Base-by-base conservation (phyloP, 805 yeast genomes). In the Saccharomycopsis selenospora region DNA sequence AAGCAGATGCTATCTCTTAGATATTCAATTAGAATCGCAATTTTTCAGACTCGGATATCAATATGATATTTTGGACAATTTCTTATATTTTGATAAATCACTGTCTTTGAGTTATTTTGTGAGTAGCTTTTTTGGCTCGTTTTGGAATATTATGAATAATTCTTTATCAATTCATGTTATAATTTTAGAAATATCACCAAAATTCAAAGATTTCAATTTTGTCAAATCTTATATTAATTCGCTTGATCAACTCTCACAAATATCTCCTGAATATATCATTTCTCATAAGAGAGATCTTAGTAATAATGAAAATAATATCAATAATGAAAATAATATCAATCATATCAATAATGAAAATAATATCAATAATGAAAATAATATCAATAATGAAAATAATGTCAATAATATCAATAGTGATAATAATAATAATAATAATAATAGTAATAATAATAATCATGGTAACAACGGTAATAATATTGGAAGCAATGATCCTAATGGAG, bases 161-260 rank as follows among this genome's bases (percentile, higher is more conserved):
- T 27, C 50, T 14, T 29, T 50, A 3, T 50, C 53, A 2, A 46
- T 46, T n/a, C 50, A 50, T 42, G 53, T 50, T 17, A 28, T 50
- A 2, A 10, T 50, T 7, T 22, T 50, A 11, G 50, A 49, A 27
- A 33, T 49, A 22, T 26, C 47, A 7, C 52, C 52, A 4, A 43
- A 33, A 36, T 46, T 49, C 36, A 42, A 38, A 46, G 22, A 33
- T 23, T 27, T 27, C 18, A 28, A 41, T 20, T 46, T 22, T 22
- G 41, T 49, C 28, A 45, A 49, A 20, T 36, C 26, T 11, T 46
- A 49, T 40, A n/a, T 49, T 4, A 24, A 27, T 10, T 46, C 52
- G 10, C 28, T 49, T 14, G 52, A 49, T 44, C 49, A 49, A 30
- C 43, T 49, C 17, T 48, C 52, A 26, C 29, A 29, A 17, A 25